Base-by-base conservation (phyloP, 352 stramenopile species). In the Pythium monospermum region DNA sequence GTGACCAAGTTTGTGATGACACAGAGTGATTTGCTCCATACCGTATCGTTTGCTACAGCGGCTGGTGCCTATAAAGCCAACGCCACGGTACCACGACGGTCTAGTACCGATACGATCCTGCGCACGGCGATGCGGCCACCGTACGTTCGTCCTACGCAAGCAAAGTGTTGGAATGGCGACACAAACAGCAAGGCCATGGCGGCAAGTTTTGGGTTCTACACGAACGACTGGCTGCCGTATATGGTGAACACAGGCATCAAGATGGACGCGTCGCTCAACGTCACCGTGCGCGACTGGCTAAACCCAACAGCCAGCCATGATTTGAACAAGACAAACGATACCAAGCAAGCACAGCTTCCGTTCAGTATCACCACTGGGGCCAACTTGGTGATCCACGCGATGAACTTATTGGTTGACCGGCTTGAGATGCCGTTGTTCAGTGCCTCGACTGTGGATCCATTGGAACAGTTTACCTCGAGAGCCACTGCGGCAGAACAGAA, bases 351-450 rank as follows among this genome's bases (percentile, higher is more conserved):
- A n/a, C n/a, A n/a, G n/a, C 27, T 63, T n/a, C 55, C 55, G 6
- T 55, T 40, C 43, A 53, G 40, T 25, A 44, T 53, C 21, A 63
- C 55, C 15, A 57, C 27, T 0, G 31, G 21, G 0, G 55, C 47
- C 6, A 63, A 63, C 23, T 36, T 63, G 7, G 48, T 40, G 25
- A 63, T 63, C 27, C 55, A 63, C 42, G 32, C 32, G 11, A 33
- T 63, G 40, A 21, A 36, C 13, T 32, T 55, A 1, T 16, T 63
- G 1, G 43, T 40, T 12, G 37, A 57, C 21, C 47, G 37, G 1
- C 26, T 57, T 23, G 22, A 35, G 10, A 27, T 63, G 30, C 53
- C 53, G n/a, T 23, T 61, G 8, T 16, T 42, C 13, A 53, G 43
- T 38, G 44, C 13, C 4, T 45, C 30, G 19, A 42, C 27, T 22